Evolutionary conservation across 1,284 basidiomycete species (phyloP), one percentile per base, ranked within the genome.

Genomic region (Pseudomicrostroma phylloplanum): DNA sequence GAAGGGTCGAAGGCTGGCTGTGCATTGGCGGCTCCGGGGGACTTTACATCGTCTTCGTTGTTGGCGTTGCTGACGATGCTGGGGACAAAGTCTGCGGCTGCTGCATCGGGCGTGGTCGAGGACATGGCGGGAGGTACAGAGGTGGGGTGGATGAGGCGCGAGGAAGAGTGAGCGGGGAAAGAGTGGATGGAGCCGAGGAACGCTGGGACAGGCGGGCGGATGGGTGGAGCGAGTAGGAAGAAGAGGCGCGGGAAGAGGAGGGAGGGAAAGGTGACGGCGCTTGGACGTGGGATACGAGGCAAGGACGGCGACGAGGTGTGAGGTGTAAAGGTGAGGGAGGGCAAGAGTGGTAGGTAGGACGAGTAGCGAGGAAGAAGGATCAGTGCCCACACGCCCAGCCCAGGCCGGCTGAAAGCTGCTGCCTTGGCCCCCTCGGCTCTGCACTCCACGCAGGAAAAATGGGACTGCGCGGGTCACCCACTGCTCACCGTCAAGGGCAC

Each of bases 1-100:
- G 68, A 69, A 54, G 70, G 68, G 59, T 73, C 72, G 61, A 68
- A n/a, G 6, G 53, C 46, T 49, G 56, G 59, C 43, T 58, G 60
- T 17, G 51, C 54, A 13, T n/a, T 15, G 11, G 68, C 60, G 60
- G 61, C 67, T 59, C 57, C 66, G 58, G 60, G 19, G 3, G 19
- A 26, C 17, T 15, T 25, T 42, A 42, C 11, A 26, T 8, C 42
- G 17, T 48, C 57, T 25, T 19, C 66, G 56, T 55, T 19, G 21
- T 23, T 62, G 58, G 54, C 59, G 42, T 56, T n/a, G 19, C 59
- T 42, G 25, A 53, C 60, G 46, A 53, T 60, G 57, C 56, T 61
- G 42, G 56, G 12, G 23, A 53, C 46, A 36, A 19, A 17, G 54
- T 19, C 48, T 17, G 54, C 55, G 39, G n/a, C 41, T 15, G 41